Conservation (phyloP, 352 stramenopile species). For the Plasmopara halstedii region DNA sequence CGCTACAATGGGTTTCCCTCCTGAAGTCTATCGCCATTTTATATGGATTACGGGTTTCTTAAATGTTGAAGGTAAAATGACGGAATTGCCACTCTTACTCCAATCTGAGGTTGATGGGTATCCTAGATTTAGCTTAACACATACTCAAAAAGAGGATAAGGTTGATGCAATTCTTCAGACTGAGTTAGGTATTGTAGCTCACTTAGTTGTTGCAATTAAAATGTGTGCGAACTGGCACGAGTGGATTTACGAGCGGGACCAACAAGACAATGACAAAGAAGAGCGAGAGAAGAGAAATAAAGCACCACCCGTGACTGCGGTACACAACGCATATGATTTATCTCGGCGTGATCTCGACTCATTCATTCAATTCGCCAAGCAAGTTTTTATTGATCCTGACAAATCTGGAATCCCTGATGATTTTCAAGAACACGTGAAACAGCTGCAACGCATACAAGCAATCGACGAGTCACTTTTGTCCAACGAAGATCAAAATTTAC, state of each 20-base stretch:
- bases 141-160: constrained; percentile 15
- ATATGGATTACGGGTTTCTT: constrained; percentile 52
- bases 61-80: constrained; percentile 33
- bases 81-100: constrained; percentile 34
- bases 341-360: constrained; percentile 37
- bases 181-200: constrained; percentile 45
- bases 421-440: constrained; percentile 40
- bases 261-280: constrained; percentile 10
- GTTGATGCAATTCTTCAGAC: constrained; percentile 34
- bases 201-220: constrained; percentile 54
- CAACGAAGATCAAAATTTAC: constrained; percentile 7
- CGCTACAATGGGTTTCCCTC: constrained; percentile 45
- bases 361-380: constrained; percentile 46
- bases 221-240: constrained; percentile 76
- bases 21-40: constrained; percentile 56
- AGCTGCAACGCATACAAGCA: constrained; percentile 24
- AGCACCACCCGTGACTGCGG: constrained; percentile 7
- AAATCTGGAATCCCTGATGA: constrained; percentile 28
- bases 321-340: constrained; percentile 16
- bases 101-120: constrained; percentile 9
- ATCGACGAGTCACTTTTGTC: constrained; percentile 4
- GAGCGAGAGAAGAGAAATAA: constrained; percentile 1
- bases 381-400: constrained; percentile 31
- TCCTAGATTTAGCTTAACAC: constrained; percentile 10
- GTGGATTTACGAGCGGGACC: constrained; percentile 58